Evolutionary conservation across 2,329 filamentous ascomycete genomes (phyloP).

Genomic region (Cytospora schulzeri): DNA sequence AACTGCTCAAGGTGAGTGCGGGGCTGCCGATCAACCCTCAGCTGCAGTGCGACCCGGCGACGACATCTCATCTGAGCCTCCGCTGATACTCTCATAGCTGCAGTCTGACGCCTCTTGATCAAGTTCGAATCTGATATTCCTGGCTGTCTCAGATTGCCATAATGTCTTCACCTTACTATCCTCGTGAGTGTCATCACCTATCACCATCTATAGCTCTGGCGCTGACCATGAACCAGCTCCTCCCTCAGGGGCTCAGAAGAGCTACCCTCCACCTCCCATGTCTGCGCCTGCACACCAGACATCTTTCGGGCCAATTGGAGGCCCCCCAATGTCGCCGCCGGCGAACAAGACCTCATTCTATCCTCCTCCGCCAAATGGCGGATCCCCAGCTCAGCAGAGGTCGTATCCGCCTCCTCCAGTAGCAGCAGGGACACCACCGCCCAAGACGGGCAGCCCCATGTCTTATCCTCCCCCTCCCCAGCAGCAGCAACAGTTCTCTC

Average conservation of each 20-base stretch:
- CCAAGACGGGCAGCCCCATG: conserved; percentile 33
- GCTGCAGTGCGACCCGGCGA: conserved; percentile 19
- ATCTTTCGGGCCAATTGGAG: conserved; percentile 34
- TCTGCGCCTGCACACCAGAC: conserved; percentile 41
- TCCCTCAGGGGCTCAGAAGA: conserved; percentile 32
- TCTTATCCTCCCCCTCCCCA: conserved; percentile 37
- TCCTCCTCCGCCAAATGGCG: conserved; percentile 34
- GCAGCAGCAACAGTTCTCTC: conserved; percentile 34
- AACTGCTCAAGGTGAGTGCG: conserved; percentile 21
- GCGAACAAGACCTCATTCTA: conserved; percentile 42
- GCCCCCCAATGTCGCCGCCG: conserved; percentile 40
- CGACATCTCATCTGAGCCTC: not conserved
- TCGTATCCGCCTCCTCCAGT: conserved; percentile 42
- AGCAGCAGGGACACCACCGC: conserved; percentile 36
- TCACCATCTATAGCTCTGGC: not conserved
- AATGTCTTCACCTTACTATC: conserved; percentile 34
- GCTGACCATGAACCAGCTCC: conserved; percentile 31
- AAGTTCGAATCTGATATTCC: not conserved
- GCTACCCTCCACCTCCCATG: conserved; percentile 41
- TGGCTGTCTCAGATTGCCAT: not conserved
- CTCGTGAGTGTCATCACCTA: conserved; percentile 29
- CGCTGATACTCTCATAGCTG: conserved; percentile 10
- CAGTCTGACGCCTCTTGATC: not conserved
- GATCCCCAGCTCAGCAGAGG: conserved; percentile 34
- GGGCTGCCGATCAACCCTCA: conserved; percentile 20